phyloP scores from a whole-genome alignment of 768 basidiomycete genomes.

The Sutorius australiensis region DNA sequence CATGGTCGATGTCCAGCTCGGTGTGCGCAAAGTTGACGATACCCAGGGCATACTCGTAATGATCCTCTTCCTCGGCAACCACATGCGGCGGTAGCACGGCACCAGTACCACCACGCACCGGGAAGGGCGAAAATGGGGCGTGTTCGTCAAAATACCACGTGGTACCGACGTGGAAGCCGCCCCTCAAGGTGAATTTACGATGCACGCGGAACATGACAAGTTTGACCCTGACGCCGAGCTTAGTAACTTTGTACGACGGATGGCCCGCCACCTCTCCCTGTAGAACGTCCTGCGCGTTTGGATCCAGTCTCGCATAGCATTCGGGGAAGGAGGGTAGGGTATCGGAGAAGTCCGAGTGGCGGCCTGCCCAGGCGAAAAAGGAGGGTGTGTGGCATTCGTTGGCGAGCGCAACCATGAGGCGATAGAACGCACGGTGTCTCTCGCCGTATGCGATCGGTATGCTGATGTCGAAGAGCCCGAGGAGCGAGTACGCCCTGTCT shows the following conservation, averaged over 20 bases:
- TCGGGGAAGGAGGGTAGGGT: constrained; percentile 10
- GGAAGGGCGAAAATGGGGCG: constrained; percentile 1
- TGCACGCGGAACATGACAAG: constrained; percentile 7
- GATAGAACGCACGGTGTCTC: constrained; percentile 7
- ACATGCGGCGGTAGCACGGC: background rate
- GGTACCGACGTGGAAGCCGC: constrained; percentile 7
- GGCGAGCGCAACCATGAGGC: constrained; percentile 11
- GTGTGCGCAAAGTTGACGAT: constrained; percentile 4
- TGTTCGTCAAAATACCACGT: constrained; percentile 1
- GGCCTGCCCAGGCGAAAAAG: constrained; percentile 15
- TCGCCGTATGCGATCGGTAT: constrained; percentile 11
- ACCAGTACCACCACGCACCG: constrained; percentile 6
- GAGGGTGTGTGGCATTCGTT: constrained; percentile 3
- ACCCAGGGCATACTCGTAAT: constrained; percentile 1
- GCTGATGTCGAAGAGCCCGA: constrained; percentile 9
- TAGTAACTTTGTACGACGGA: constrained; percentile 13
- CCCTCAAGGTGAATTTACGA: background rate
- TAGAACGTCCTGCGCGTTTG: background rate
- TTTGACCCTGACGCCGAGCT: constrained; percentile 12
- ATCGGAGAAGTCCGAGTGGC: constrained; percentile 4
- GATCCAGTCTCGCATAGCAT: background rate
- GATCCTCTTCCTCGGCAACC: background rate
- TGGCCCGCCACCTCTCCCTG: background rate
- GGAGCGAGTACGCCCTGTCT: constrained; percentile 9
- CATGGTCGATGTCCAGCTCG: background rate